phyloP scores from a whole-genome alignment of 768 basidiomycete genomes.

The Infundibulicybe gibba region DNA sequence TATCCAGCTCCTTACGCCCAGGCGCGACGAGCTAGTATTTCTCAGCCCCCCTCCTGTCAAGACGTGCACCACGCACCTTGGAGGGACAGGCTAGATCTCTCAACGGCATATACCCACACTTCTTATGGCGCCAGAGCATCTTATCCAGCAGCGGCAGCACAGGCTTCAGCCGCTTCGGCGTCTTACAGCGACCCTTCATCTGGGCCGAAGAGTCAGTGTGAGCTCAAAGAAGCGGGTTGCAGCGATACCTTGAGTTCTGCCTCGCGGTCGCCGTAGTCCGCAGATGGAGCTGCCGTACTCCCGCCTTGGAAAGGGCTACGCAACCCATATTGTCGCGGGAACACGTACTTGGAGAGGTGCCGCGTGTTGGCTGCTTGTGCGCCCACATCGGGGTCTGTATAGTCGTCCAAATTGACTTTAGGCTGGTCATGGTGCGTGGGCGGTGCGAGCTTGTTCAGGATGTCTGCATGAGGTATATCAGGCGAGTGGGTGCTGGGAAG shows the following conservation, averaged over 20 bases:
- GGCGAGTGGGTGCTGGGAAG: background rate
- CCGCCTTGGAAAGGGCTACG: slow-evolving; percentile 47
- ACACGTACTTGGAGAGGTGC: slow-evolving; percentile 78
- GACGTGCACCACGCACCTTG: slow-evolving; percentile 43
- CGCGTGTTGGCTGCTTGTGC: slow-evolving; percentile 48
- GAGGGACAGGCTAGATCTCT: slow-evolving; percentile 69
- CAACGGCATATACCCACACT: slow-evolving; percentile 67
- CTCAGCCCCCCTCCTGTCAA: too few relatives aligned
- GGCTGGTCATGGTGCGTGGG: slow-evolving; percentile 36
- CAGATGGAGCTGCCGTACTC: slow-evolving; percentile 26
- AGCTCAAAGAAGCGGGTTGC: slow-evolving; percentile 1
- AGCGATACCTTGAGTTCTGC: slow-evolving; percentile 60
- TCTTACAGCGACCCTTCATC: slow-evolving; percentile 51
- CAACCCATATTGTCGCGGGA: slow-evolving; percentile 76
- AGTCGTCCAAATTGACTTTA: slow-evolving; percentile 18
- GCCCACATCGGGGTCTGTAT: slow-evolving; percentile 41
- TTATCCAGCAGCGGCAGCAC: slow-evolving; percentile 52
- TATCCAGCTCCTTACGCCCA: slow-evolving; percentile 43
- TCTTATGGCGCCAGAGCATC: slow-evolving; percentile 62
- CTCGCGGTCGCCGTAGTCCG: slow-evolving; percentile 61
- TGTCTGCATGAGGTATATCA: slow-evolving; percentile 40
- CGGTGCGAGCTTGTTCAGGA: slow-evolving; percentile 51
- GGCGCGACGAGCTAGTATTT: too few relatives aligned
- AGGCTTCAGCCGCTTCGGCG: slow-evolving; percentile 68
- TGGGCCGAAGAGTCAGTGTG: slow-evolving; percentile 6